Percentiles rank a stretch among this genome's conserved stretches.
phyloP scores from a whole-genome alignment of 352 stramenopile species.

The Phytophthora podocarpi region DNA sequence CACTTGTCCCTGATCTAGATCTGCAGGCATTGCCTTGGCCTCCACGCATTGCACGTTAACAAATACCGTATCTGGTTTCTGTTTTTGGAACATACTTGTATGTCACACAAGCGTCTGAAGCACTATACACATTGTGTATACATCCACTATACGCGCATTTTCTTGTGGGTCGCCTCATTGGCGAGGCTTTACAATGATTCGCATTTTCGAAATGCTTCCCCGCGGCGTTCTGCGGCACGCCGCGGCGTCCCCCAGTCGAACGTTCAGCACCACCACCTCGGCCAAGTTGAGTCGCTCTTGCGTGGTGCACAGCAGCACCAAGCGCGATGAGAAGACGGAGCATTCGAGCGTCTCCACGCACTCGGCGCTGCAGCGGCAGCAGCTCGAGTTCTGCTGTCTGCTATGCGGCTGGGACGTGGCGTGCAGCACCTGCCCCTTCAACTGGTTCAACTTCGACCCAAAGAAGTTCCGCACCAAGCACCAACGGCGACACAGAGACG shows the following conservation, averaged over 20 bases:
- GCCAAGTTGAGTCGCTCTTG: neutral
- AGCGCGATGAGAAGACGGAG: neutral
- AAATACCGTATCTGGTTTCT: too few relatives aligned
- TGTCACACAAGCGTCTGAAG: too few relatives aligned
- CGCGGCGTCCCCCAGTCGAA: neutral
- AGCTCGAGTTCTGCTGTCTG: slow-evolving; percentile 77
- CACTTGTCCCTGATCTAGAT: too few relatives aligned
- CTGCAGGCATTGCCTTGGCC: too few relatives aligned
- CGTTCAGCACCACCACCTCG: neutral
- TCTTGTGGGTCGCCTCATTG: neutral
- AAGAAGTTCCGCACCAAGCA: slow-evolving; percentile 35
- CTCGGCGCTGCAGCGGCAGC: slow-evolving; percentile 48
- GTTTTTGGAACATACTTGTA: too few relatives aligned
- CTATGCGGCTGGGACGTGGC: slow-evolving; percentile 66
- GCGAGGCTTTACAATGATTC: neutral
- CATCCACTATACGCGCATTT: too few relatives aligned
- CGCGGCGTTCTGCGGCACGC: slow-evolving; percentile 1
- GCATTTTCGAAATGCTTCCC: slow-evolving; percentile 14
- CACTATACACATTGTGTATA: slow-evolving; percentile 8
- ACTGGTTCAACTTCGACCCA: slow-evolving; percentile 70
- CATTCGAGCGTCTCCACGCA: slow-evolving; percentile 22
- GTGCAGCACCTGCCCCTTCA: slow-evolving; percentile 67
- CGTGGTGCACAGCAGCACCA: slow-evolving; percentile 5
- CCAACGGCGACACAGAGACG: slow-evolving; percentile 4
- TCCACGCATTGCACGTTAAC: too few relatives aligned